Conservation (phyloP, 2,329 filamentous ascomycete genomes). For the Lachnellula occidentalis region DNA sequence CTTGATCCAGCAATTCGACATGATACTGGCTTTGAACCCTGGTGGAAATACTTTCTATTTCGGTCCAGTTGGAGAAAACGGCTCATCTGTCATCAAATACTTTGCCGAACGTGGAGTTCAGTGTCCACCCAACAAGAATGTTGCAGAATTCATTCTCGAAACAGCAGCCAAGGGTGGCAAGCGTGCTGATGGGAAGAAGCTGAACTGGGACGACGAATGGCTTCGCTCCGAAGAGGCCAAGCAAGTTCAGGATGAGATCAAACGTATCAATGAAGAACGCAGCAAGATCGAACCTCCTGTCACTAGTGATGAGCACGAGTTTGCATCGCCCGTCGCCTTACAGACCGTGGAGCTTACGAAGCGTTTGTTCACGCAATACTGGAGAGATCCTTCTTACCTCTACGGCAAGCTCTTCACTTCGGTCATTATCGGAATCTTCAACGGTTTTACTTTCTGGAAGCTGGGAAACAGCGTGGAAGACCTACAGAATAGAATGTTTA, state of each 20-base stretch:
- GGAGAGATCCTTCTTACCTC: conserved; percentile 70
- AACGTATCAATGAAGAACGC: conserved; percentile 34
- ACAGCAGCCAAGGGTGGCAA: conserved; percentile 54
- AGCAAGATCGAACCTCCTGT: conserved; percentile 35
- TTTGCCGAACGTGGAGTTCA: conserved; percentile 60
- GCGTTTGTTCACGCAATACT: conserved; percentile 67
- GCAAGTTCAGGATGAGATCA: conserved; percentile 57
- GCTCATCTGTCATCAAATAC: conserved; percentile 59
- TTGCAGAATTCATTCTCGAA: conserved; percentile 62
- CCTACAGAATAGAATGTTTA: conserved; percentile 76
- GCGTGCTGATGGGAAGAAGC: conserved; percentile 45
- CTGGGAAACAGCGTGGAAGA: conserved; percentile 60
- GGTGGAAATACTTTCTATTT: conserved; percentile 69
- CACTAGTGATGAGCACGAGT: conserved; percentile 45
- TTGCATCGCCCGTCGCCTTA: conserved; percentile 56
- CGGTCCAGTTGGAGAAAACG: conserved; percentile 63
- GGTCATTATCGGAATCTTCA: conserved; percentile 69
- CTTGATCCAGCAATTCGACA: conserved; percentile 67
- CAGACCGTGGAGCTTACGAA: conserved; percentile 65
- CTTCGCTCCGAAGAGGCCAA: conserved; percentile 56
- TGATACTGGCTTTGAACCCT: conserved; percentile 63
- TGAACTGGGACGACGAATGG: conserved; percentile 77
- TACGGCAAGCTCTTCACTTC: conserved; percentile 72
- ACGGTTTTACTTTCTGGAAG: conserved; percentile 72
- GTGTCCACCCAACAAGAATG: conserved; percentile 62